Evolutionary conservation across 2,329 filamentous ascomycete genomes (phyloP).

Genomic region (Pyrenophora graminea): DNA sequence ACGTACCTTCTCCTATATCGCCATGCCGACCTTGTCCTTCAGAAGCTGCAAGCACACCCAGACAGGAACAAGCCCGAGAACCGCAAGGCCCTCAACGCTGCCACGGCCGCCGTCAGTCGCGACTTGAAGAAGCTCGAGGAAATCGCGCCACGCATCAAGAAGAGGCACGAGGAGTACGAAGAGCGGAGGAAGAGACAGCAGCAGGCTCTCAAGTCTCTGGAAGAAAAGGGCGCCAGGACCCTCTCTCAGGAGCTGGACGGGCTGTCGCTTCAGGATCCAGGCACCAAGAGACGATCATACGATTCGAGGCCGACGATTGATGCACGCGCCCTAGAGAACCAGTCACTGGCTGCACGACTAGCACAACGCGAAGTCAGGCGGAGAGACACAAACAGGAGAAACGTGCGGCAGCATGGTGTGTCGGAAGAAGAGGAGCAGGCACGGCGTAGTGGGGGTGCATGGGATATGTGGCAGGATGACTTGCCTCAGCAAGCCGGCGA

Average conservation of each 20-base stretch:
- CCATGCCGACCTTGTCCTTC: constrained; percentile 81
- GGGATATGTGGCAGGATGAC: constrained; percentile 58
- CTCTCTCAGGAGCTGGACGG: constrained; percentile 33
- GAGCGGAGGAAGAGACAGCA: constrained; percentile 31
- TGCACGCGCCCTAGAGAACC: constrained; percentile 34
- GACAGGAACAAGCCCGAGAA: constrained; percentile 69
- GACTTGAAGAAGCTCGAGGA: constrained; percentile 74
- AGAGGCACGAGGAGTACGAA: constrained; percentile 62
- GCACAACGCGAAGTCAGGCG: constrained; percentile 43
- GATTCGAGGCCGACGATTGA: constrained; percentile 37
- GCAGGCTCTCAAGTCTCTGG: constrained; percentile 32
- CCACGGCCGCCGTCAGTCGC: constrained; percentile 64
- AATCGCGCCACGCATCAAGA: constrained; percentile 77
- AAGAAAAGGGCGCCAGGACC: constrained; percentile 20
- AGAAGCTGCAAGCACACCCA: constrained; percentile 75
- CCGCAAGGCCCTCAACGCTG: constrained; percentile 57
- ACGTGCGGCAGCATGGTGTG: constrained; percentile 62
- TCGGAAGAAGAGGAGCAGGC: constrained; percentile 62
- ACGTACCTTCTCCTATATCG: constrained; percentile 91
- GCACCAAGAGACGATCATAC: constrained; percentile 27
- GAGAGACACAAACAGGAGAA: constrained; percentile 48
- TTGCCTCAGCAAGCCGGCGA: constrained; percentile 28
- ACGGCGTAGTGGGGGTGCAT: constrained; percentile 58
- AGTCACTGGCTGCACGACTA: constrained; percentile 39
- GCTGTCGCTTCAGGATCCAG: constrained; percentile 20